phyloP scores from a whole-genome alignment of 2,329 filamentous ascomycete species.

The Microcyclospora tardicrescens region DNA sequence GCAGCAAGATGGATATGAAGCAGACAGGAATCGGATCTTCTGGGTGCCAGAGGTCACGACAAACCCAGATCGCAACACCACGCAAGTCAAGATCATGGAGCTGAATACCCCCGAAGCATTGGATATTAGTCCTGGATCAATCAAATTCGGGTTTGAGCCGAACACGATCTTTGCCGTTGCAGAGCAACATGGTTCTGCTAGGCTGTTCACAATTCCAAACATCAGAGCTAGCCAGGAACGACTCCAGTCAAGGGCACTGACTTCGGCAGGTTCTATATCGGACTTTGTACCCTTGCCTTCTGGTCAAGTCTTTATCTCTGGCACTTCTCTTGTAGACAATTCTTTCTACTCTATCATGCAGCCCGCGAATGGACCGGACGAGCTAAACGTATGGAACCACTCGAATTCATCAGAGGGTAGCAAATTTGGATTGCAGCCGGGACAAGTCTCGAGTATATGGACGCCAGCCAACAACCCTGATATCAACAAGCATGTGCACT shows the following conservation, averaged over 20 bases:
- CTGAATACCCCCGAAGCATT: conserved; percentile 18
- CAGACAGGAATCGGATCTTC: conserved; percentile 59
- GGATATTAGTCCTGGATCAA: conserved; percentile 40
- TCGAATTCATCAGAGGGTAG: conserved; percentile 54
- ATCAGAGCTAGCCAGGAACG: not conserved
- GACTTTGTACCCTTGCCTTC: conserved; percentile 40
- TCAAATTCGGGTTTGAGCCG: conserved; percentile 42
- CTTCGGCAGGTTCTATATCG: not conserved
- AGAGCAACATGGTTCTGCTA: conserved; percentile 52
- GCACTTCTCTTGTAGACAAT: conserved; percentile 59
- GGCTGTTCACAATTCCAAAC: conserved; percentile 37
- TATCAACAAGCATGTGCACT: conserved; percentile 44
- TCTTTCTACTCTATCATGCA: conserved; percentile 53
- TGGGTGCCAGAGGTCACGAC: conserved; percentile 45
- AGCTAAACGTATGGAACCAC: conserved; percentile 15
- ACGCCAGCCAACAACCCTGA: conserved; percentile 46
- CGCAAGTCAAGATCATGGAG: conserved; percentile 1
- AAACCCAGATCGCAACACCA: not conserved
- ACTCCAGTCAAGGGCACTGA: not conserved
- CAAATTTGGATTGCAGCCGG: conserved; percentile 50
- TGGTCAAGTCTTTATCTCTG: conserved; percentile 48
- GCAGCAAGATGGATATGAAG: conserved; percentile 64
- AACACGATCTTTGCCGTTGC: conserved; percentile 58
- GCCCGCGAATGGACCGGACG: conserved; percentile 32
- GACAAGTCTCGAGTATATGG: conserved; percentile 56